These are phyloP conservation scores for Adansonia madagascariensis DNA, from an alignment of 441 rosid species.

Conservation along the genomic window DNA sequence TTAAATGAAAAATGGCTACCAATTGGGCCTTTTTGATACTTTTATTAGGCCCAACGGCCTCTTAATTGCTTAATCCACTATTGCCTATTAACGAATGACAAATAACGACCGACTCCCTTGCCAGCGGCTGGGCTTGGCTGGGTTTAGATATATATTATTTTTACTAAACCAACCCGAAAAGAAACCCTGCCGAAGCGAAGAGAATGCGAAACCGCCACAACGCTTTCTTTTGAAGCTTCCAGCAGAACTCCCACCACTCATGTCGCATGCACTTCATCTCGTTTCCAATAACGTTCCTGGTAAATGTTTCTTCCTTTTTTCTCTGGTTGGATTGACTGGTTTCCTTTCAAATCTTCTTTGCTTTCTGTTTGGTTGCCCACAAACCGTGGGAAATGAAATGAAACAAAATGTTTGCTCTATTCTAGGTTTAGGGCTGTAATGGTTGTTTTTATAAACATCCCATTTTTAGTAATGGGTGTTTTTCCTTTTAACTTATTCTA, in stretches of 20 bases:
- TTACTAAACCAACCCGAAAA: not conserved
- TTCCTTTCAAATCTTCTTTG: not conserved
- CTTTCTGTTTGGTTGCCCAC: conserved; percentile 31
- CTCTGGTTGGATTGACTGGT: not conserved
- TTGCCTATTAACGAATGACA: not conserved
- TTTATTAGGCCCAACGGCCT: not conserved
- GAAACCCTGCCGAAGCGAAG: conserved; percentile 10
- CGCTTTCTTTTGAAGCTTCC: conserved; percentile 10
- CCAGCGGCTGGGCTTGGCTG: conserved; percentile 26
- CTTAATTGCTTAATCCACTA: not conserved
- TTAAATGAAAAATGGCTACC: not conserved
- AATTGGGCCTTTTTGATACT: conserved; percentile 1
- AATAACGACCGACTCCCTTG: conserved; percentile 39
- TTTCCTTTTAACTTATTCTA: not conserved
- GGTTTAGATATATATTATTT: conserved; percentile 6
- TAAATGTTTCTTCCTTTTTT: conserved; percentile 17
- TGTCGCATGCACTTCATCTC: conserved; percentile 50
- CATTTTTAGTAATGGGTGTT: not conserved
- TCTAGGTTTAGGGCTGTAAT: not conserved
- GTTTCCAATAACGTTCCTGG: conserved; percentile 44
- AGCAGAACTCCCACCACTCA: conserved; percentile 28
- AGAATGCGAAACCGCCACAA: conserved; percentile 32
- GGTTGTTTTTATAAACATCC: not conserved
- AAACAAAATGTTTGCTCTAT: not conserved
- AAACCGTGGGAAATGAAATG: conserved; percentile 10